These are phyloP conservation scores for Kokia cookei DNA, from an alignment of 441 rosid genomes.

Conservation along the genomic window DNA sequence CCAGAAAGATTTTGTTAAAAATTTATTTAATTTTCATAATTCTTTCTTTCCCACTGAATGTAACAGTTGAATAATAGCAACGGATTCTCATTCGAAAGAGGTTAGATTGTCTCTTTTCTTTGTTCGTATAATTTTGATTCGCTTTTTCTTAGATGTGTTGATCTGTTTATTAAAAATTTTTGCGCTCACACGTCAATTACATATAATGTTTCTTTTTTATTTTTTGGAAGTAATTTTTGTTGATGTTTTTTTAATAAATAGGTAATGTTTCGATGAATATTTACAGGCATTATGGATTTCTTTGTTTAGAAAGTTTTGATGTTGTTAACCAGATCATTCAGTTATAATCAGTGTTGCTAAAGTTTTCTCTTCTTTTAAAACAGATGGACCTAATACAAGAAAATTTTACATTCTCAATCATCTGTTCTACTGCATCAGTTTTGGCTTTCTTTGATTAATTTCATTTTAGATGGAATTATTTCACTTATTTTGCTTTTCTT, in stretches of 20 bases:
- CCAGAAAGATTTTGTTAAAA: not conserved
- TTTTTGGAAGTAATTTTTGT: not conserved
- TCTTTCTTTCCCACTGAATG: constrained; percentile 25
- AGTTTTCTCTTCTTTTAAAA: not conserved
- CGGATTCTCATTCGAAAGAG: constrained; percentile 48
- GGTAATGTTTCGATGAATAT: not conserved
- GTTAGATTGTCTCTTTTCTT: constrained; percentile 26
- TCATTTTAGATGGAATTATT: not conserved
- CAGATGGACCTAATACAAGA: not conserved
- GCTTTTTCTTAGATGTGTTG: not conserved
- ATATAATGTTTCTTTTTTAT: not conserved
- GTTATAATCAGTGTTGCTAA: not conserved
- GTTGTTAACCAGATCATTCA: not conserved
- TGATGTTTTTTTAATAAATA: not conserved
- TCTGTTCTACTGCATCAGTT: not conserved
- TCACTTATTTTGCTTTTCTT: not conserved
- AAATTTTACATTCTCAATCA: not conserved
- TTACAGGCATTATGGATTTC: not conserved
- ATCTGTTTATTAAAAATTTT: not conserved
- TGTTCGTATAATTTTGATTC: not conserved
- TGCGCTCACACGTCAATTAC: not conserved
- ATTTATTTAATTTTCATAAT: not conserved
- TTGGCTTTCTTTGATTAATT: not conserved
- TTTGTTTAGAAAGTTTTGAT: not conserved
- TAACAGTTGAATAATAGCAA: constrained; percentile 31